phyloP scores from a whole-genome alignment of 2,329 filamentous ascomycete species.

The Aspergillus sp. region DNA sequence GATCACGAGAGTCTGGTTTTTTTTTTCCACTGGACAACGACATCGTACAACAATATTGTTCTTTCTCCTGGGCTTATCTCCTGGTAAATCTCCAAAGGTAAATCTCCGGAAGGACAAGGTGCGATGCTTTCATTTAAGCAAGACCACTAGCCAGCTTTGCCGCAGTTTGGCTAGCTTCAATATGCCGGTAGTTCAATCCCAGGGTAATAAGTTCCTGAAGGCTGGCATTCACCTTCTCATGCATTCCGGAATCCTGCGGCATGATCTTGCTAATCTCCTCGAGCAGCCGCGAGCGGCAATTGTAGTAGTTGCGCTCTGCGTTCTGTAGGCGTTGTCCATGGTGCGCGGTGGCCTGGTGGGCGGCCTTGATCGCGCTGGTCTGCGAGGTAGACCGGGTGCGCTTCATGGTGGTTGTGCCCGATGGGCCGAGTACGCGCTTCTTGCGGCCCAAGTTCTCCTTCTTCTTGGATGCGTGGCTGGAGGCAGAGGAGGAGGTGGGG shows the following conservation, averaged over 20 bases:
- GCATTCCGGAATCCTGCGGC: slow-evolving; percentile 35
- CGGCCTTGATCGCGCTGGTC: slow-evolving; percentile 26
- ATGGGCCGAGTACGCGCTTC: slow-evolving; percentile 31
- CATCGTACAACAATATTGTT: background rate
- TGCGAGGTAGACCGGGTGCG: slow-evolving; percentile 36
- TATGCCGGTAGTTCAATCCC: slow-evolving; percentile 36
- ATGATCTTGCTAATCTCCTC: slow-evolving; percentile 34
- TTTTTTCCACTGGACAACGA: background rate
- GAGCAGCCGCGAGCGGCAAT: slow-evolving; percentile 34
- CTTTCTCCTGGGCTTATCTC: background rate
- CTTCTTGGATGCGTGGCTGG: slow-evolving; percentile 28
- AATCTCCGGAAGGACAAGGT: background rate
- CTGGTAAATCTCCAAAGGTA: background rate
- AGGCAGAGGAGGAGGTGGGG: slow-evolving; percentile 22
- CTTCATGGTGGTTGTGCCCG: slow-evolving; percentile 36
- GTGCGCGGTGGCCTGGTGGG: slow-evolving; percentile 25
- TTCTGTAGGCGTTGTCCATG: slow-evolving; percentile 36
- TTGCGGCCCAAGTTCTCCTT: slow-evolving; percentile 35
- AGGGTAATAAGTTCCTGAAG: slow-evolving; percentile 39
- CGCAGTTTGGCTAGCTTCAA: slow-evolving; percentile 36
- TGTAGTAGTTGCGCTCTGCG: slow-evolving; percentile 37
- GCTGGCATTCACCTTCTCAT: slow-evolving; percentile 40
- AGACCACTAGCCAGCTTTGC: slow-evolving; percentile 28
- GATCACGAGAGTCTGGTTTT: slow-evolving; percentile 5
- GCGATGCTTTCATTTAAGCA: slow-evolving; percentile 17